A percentile compares a stretch with the other conserved stretches of the same genome.
Conservation (phyloP, 148 eudicot genomes). For the Silene uniflora region DNA sequence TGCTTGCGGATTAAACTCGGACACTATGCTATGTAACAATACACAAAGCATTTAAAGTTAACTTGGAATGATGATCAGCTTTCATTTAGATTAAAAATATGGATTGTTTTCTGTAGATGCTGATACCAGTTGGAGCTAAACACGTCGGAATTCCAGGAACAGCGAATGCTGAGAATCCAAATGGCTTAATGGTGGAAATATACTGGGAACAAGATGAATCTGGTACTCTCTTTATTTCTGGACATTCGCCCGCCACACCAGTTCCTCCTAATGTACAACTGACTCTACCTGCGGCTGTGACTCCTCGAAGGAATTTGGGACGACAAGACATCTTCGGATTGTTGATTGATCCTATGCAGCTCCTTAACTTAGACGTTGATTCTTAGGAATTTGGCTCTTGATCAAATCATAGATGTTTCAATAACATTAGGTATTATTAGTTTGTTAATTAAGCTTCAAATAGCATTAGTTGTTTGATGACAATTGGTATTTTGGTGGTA, state of each 20-base stretch:
- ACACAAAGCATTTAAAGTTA: too few species aligned
- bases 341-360: conserved; percentile 47
- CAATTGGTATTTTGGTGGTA: too few species aligned
- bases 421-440: too few species aligned
- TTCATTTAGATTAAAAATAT: not conserved
- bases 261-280: conserved; percentile 45
- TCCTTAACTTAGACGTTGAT: conserved; percentile 7
- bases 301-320: conserved; percentile 23
- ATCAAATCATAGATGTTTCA: not conserved
- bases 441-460: too few species aligned
- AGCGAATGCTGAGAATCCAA: conserved; percentile 50
- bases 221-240: conserved; percentile 69
- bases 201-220: conserved; percentile 78
- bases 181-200: conserved; percentile 79
- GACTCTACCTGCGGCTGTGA: conserved; percentile 4
- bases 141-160: conserved; percentile 63
- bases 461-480: too few species aligned
- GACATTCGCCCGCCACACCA: conserved; percentile 55
- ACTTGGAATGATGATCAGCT: too few species aligned
- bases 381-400: not conserved
- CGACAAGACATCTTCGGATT: conserved; percentile 32
- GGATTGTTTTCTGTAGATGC: conserved; percentile 11
- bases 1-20: too few species aligned
- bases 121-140: conserved; percentile 75
- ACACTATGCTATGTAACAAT: too few species aligned